Evolutionary conservation across 495 filamentous ascomycete genomes (phyloP), one percentile per base, ranked within the genome.

Genomic region (Bacidia gigantensis): DNA sequence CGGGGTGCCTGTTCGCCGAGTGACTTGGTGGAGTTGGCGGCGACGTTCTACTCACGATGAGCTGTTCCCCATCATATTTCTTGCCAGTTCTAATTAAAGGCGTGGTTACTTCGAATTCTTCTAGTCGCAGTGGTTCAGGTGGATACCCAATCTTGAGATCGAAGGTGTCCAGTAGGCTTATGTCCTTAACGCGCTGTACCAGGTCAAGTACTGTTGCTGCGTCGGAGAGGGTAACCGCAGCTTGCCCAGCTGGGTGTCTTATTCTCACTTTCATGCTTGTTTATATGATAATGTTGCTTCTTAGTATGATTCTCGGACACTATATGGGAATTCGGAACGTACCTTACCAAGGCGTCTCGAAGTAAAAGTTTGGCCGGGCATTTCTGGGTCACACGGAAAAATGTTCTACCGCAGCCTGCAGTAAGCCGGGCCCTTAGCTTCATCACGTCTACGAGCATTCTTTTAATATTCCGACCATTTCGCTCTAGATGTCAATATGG

Each of bases 111-210:
- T 72, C 56, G 56, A 76, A 59, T 7, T 68, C 56, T 25, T 78
- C 72, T 12, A 87, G 70, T 24, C 76, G 66, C 11, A 98, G 73
- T 17, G 79, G 69, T 58, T 83, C 81, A 2, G 85, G 75, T 2
- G 92, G 92, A 64, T 87, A 97, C 18, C 90, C 88, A 63, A 82
- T 85, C 71, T 94, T 96, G 41, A 95, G 68, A 29, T 89, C 80
- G 57, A 89, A 86, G 25, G 52, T 51, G 52, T 43, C 60, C 53
- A 64, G 60, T 11, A 68, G 70, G 1, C 80, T 84, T 52, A 70
- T 71, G 49, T 77, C 67, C 24, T 63, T 64, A 51, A 87, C 84
- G 45, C 70, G 61, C 17, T 57, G 49, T 25, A 74, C 67, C 0
- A 95, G 74, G 47, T 84, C 79, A 25, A 66, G 63, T 23, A 92